Evolutionary conservation across 2,329 filamentous ascomycete genomes (phyloP).

Genomic region (Cladorrhinum sp.): DNA sequence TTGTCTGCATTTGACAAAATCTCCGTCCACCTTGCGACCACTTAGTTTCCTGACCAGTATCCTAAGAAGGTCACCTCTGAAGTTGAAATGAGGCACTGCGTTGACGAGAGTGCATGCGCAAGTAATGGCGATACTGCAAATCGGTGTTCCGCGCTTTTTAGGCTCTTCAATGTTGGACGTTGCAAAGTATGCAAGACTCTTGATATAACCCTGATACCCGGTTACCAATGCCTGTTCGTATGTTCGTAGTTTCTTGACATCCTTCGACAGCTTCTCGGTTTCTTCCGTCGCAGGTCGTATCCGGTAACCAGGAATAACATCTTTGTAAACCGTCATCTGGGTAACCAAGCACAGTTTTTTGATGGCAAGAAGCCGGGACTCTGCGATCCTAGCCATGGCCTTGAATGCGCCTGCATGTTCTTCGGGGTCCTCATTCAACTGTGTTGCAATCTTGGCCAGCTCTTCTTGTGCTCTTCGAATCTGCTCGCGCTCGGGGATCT

Average conservation of each 20-base stretch:
- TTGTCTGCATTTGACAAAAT: constrained; percentile 73
- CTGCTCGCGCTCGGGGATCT: constrained; percentile 72
- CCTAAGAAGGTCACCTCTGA: constrained; percentile 80
- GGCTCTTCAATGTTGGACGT: constrained; percentile 44
- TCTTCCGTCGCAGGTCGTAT: constrained; percentile 81
- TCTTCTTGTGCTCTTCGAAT: constrained; percentile 89
- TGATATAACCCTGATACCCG: constrained; percentile 82
- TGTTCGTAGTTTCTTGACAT: constrained; percentile 74
- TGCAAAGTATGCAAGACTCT: constrained; percentile 66
- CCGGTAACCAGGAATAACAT: constrained; percentile 92
- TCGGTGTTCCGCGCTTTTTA: constrained; percentile 41
- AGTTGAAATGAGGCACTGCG: constrained; percentile 95
- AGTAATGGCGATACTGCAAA: constrained; percentile 75
- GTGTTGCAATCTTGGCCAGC: constrained; percentile 73
- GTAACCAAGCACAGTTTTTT: constrained; percentile 84
- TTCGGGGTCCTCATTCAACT: constrained; percentile 89
- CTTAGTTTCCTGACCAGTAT: constrained; percentile 84
- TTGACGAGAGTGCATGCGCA: constrained; percentile 80
- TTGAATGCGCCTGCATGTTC: constrained; percentile 81
- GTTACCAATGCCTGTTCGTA: constrained; percentile 87
- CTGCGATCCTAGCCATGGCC: constrained; percentile 68
- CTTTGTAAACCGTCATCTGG: constrained; percentile 88
- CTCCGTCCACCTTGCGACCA: constrained; percentile 64
- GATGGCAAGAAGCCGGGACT: constrained; percentile 67
- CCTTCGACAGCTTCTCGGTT: constrained; percentile 83